Base-by-base conservation (phyloP, 805 yeast species). In the Phaffomyces thermotolerans region DNA sequence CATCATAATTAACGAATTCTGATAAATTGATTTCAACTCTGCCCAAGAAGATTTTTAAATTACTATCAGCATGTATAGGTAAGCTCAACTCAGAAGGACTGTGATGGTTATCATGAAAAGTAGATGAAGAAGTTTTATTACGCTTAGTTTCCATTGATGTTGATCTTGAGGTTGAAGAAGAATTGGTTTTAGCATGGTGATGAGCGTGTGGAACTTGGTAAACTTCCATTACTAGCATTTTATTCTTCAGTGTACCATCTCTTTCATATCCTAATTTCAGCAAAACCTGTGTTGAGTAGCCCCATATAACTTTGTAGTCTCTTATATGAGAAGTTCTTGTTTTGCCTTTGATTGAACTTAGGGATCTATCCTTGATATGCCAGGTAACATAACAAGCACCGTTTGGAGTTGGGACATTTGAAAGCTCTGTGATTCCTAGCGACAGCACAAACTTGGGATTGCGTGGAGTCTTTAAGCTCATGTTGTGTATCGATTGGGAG, bases 341-440 rank as follows among this genome's bases (percentile, higher is more conserved):
- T 23, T 46, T 45, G 6, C 78, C 78, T 40, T 69, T 61, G 5
- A 71, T 52, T n/a, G 68, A 13, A 7, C 39, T 10, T 3, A 42
- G 24, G 15, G 43, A 68, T n/a, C 67, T 39, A 4, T 83, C 88
- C 43, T 71, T 69, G 9, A 85, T 65, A 36, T 67, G 69, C 74
- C 90, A 74, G 45, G 80, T 78, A 17, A 88, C 75, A 49, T 62
- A 79, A 52, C 91, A 79, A 32, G 67, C 58, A 0, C 95, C 95
- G 3, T 79, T 67, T 1, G 82, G 70, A 51, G 85, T 89, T 2
- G 98, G 98, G 25, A 91, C 75, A 55, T 90, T 90, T n/a, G 81
- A 73, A 38, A 91, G 66, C 50, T 86, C 95, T 43, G 76, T 73
- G 39, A 89, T 72, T 15, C 72, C 62, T 25, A 87, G 63, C 18